These are phyloP conservation scores for Euphorbia pulcherrima DNA, from an alignment of 345 rosid species.

Conservation along the genomic window DNA sequence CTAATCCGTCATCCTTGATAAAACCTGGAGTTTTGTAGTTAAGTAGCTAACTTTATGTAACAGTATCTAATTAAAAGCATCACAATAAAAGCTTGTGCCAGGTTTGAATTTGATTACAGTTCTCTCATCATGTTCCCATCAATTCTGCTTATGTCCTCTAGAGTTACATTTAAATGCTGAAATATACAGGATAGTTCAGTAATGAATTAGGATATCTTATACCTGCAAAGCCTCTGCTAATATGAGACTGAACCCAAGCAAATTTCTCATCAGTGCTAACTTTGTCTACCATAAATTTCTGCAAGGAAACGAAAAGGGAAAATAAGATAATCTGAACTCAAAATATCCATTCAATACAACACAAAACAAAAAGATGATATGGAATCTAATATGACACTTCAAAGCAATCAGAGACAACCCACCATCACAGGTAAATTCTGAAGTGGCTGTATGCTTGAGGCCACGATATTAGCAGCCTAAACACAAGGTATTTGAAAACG, in stretches of 20 bases:
- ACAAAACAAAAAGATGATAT: background rate
- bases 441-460: conserved; percentile 75
- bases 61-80: background rate
- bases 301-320: conserved; percentile 9
- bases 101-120: background rate
- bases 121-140: background rate
- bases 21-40: no score
- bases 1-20: background rate
- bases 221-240: conserved; percentile 75
- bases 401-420: conserved; percentile 17
- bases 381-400: conserved; percentile 1
- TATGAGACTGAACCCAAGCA: conserved; percentile 48
- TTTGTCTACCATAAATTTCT: conserved; percentile 61
- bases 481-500: background rate
- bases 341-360: background rate
- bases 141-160: background rate
- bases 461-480: conserved; percentile 71
- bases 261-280: conserved; percentile 41
- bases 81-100: background rate
- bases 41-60: background rate
- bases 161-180: background rate
- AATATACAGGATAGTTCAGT: background rate
- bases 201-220: background rate
- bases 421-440: conserved; percentile 63
- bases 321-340: background rate